These are phyloP conservation scores for Lasiodiplodia hormozganensis DNA, from an alignment of 2,329 filamentous ascomycete species.

Conservation along the genomic window DNA sequence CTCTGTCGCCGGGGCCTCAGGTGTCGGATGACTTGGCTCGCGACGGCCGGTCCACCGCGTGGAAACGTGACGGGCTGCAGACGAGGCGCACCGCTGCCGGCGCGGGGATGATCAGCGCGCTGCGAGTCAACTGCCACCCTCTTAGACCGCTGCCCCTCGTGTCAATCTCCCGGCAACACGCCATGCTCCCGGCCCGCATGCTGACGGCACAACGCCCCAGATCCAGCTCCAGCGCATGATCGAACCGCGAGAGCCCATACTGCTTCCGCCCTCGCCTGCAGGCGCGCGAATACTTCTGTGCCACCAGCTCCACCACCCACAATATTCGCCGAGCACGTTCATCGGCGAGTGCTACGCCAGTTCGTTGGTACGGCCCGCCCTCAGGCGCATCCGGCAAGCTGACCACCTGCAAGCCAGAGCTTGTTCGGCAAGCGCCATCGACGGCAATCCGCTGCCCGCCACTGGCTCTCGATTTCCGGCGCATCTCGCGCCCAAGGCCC, in stretches of 20 bases:
- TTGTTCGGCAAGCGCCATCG: conserved; percentile 20
- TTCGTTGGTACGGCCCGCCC: background rate
- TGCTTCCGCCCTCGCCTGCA: conserved; percentile 5
- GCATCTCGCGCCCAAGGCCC: background rate
- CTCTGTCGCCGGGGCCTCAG: conserved; percentile 5
- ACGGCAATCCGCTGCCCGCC: background rate
- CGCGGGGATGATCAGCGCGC: conserved; percentile 27
- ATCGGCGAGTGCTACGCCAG: background rate
- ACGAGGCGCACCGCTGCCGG: conserved; percentile 18
- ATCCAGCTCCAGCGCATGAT: conserved; percentile 27
- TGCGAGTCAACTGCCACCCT: conserved; percentile 23
- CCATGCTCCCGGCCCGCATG: conserved; percentile 27
- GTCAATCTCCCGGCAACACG: conserved; percentile 26
- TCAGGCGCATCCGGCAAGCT: conserved; percentile 1
- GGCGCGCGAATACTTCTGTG: background rate
- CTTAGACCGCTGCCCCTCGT: conserved; percentile 21
- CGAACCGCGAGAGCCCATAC: background rate
- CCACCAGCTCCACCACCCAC: background rate
- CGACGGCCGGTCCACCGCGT: conserved; percentile 17
- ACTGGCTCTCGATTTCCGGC: background rate
- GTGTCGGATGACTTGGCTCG: conserved; percentile 22
- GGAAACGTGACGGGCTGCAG: conserved; percentile 23
- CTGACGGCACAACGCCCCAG: conserved; percentile 27
- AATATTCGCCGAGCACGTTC: conserved; percentile 21
- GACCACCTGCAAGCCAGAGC: conserved; percentile 11